These are phyloP conservation scores for Moniliella sp. DNA, from an alignment of 1,284 basidiomycete species.

Conservation along the genomic window DNA sequence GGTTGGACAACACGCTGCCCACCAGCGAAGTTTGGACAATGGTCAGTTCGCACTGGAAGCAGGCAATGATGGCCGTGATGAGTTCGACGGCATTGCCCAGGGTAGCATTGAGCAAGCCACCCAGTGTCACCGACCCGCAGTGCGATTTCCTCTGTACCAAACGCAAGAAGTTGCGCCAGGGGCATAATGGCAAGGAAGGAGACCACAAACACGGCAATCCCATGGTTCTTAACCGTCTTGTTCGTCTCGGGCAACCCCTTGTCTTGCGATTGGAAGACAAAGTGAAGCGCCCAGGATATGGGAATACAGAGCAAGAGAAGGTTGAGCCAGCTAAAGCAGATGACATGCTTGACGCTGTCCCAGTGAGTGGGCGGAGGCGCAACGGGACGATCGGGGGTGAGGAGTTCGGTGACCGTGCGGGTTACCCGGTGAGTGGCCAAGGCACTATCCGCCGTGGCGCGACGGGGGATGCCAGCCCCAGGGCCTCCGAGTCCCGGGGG, in stretches of 20 bases:
- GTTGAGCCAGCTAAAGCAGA: conserved; percentile 9
- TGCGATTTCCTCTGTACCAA: conserved; percentile 21
- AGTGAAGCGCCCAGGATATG: conserved; percentile 17
- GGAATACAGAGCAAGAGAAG: conserved; percentile 18
- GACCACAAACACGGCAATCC: conserved; percentile 16
- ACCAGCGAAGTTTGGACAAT: conserved; percentile 23
- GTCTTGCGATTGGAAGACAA: too few relatives aligned
- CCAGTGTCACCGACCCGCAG: conserved; percentile 24
- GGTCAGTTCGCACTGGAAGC: conserved; percentile 22
- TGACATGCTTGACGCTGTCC: too few relatives aligned
- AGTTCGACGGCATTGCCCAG: conserved; percentile 22
- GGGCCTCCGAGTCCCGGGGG: too few relatives aligned
- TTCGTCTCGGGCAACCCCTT: too few relatives aligned
- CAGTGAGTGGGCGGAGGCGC: too few relatives aligned
- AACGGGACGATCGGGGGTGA: too few relatives aligned
- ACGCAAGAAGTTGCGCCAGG: conserved; percentile 16
- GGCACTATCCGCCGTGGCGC: too few relatives aligned
- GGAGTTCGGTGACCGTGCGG: too few relatives aligned
- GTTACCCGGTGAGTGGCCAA: too few relatives aligned
- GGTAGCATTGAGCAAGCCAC: conserved; percentile 24
- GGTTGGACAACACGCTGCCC: conserved; percentile 20
- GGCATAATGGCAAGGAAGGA: conserved; percentile 25
- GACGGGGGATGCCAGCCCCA: too few relatives aligned
- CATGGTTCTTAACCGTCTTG: conserved; percentile 10
- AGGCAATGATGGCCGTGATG: conserved; percentile 23